A percentile compares a stretch with the other conserved stretches of the same genome.
Conservation (phyloP, 352 stramenopile species). For the Phytopythium aichiense region DNA sequence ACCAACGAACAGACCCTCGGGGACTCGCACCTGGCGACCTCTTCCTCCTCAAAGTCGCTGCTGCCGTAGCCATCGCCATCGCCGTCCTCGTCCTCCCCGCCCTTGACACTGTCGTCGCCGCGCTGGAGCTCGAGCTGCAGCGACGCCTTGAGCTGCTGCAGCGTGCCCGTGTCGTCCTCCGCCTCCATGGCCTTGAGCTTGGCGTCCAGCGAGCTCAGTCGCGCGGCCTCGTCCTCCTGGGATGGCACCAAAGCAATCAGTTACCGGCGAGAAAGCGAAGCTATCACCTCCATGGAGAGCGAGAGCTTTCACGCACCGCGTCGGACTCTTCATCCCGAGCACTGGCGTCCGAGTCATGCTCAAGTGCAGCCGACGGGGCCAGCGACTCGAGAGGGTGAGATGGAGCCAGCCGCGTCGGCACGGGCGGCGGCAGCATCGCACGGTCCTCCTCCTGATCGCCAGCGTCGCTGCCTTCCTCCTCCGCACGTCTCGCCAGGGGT, state of each 20-base stretch:
- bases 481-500: neutral
- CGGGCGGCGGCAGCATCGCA: conserved; percentile 20
- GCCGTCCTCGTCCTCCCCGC: conserved; percentile 27
- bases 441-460: conserved; percentile 20
- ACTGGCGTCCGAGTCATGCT: neutral
- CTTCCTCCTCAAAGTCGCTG: conserved; percentile 83
- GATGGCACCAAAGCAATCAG: neutral
- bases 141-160: conserved; percentile 74
- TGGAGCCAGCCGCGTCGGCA: conserved; percentile 7
- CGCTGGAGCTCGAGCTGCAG: conserved; percentile 53
- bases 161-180: conserved; percentile 71
- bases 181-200: conserved; percentile 84
- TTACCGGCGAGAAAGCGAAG: neutral
- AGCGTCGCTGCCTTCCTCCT: conserved; percentile 7
- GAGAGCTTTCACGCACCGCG: conserved; percentile 20
- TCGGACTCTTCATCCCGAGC: conserved; percentile 57
- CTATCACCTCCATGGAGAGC: neutral
- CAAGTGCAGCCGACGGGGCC: neutral
- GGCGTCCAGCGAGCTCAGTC: conserved; percentile 61
- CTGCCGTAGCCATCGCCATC: conserved; percentile 70
- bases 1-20: neutral
- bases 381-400: conserved; percentile 1
- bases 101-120: conserved; percentile 10
- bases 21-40: conserved; percentile 50
- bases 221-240: conserved; percentile 48